A percentile compares a stretch with the other conserved stretches of the same genome.
phyloP scores from a whole-genome alignment of 306 rosid species.

The Cyamopsis tetragonoloba region DNA sequence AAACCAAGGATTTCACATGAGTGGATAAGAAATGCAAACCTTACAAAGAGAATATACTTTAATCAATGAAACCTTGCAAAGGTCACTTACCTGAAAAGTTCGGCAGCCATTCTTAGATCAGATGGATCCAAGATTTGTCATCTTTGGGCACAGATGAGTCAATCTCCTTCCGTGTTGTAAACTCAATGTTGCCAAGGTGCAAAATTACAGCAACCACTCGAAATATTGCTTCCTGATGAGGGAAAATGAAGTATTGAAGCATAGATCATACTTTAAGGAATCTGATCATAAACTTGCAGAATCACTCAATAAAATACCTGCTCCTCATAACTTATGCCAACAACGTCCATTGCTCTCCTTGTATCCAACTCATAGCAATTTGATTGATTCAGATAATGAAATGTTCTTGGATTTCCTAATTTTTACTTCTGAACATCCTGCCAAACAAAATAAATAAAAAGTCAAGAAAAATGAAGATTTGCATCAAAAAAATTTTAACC shows the following conservation, averaged over 20 bases:
- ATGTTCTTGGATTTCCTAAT: slow-evolving; percentile 78
- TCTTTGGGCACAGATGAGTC: slow-evolving; percentile 93
- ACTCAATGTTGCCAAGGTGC: slow-evolving; percentile 96
- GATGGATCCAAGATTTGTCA: slow-evolving; percentile 83
- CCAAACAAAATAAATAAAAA: slow-evolving; percentile 9
- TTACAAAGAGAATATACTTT: slow-evolving; percentile 6
- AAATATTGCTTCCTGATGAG: slow-evolving; percentile 84
- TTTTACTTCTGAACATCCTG: slow-evolving; percentile 81
- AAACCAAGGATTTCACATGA: slow-evolving; percentile 24
- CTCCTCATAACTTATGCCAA: slow-evolving; percentile 83
- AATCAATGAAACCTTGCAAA: slow-evolving; percentile 19
- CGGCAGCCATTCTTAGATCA: slow-evolving; percentile 81
- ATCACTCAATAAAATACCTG: slow-evolving; percentile 57
- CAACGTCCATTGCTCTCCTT: slow-evolving; percentile 90
- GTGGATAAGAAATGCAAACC: slow-evolving; percentile 27
- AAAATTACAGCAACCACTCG: slow-evolving; percentile 96
- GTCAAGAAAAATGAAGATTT: slow-evolving; percentile 18
- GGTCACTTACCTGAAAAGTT: slow-evolving; percentile 75
- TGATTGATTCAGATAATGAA: slow-evolving; percentile 93
- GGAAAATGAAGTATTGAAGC: slow-evolving; percentile 18
- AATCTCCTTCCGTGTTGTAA: slow-evolving; percentile 80
- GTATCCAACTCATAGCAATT: slow-evolving; percentile 83
- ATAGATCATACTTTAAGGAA: slow-evolving; percentile 21
- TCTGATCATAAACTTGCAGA: slow-evolving; percentile 19
- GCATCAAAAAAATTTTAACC: too few species aligned